Percentiles rank a stretch among this genome's conserved stretches.
Conservation (phyloP, 2,329 filamentous ascomycete genomes). For the Fulvia fulva region DNA sequence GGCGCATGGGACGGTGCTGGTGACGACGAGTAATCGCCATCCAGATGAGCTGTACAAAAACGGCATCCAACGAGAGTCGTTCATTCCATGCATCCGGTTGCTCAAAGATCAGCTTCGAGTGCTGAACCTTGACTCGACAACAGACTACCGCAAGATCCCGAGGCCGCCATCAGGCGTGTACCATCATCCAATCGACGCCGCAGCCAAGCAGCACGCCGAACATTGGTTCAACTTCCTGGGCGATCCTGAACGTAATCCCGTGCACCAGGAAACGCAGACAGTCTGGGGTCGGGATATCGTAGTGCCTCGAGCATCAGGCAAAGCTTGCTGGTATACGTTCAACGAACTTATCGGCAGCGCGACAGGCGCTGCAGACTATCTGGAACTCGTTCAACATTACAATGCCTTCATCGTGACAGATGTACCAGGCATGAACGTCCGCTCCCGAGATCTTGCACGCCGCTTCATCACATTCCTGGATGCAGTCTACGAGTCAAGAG, state of each 20-base stretch:
- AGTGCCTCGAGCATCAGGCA: constrained; percentile 83
- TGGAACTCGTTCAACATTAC: constrained; percentile 86
- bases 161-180: constrained; percentile 91
- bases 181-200: constrained; percentile 77
- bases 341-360: constrained; percentile 84
- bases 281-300: constrained; percentile 92
- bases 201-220: constrained; percentile 75
- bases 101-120: constrained; percentile 80
- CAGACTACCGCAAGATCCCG: constrained; percentile 95
- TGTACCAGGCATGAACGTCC: constrained; percentile 66
- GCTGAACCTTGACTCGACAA: constrained; percentile 90
- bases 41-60: constrained; percentile 97
- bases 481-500: constrained; percentile 85
- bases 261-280: constrained; percentile 71
- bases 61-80: constrained; percentile 91
- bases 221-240: constrained; percentile 96
- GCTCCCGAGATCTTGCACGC: constrained; percentile 79
- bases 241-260: constrained; percentile 69
- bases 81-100: constrained; percentile 90
- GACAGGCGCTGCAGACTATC: constrained; percentile 89
- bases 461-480: constrained; percentile 98
- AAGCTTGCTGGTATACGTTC: constrained; percentile 87
- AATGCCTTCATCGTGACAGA: constrained; percentile 89
- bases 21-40: constrained; percentile 96
- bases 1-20: constrained; percentile 92